phyloP scores from a whole-genome alignment of 768 basidiomycete genomes.

The Russula lepida region DNA sequence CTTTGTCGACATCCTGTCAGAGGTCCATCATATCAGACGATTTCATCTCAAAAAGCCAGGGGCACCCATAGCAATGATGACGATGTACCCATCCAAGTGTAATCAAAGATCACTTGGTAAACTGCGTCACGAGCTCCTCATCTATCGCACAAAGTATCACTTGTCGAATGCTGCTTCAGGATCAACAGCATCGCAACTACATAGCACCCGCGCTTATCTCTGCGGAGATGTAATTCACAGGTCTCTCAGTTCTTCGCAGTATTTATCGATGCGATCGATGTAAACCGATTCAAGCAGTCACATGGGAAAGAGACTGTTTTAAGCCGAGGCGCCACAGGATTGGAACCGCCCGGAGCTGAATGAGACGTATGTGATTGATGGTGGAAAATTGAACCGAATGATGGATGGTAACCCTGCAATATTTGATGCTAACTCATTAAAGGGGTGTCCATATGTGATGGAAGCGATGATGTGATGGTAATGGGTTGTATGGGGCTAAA shows the following conservation, averaged over 20 bases:
- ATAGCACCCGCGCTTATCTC: constrained; percentile 47
- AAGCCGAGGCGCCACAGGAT: constrained; percentile 35
- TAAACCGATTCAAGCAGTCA: constrained; percentile 62
- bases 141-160: constrained; percentile 91
- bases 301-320: constrained; percentile 63
- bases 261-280: constrained; percentile 69
- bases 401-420: constrained; percentile 69
- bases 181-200: constrained; percentile 74
- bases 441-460: constrained; percentile 41
- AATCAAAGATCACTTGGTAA: constrained; percentile 71
- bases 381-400: constrained; percentile 67
- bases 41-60: background rate
- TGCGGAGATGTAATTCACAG: constrained; percentile 75
- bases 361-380: constrained; percentile 9
- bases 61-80: constrained; percentile 32
- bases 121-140: constrained; percentile 74
- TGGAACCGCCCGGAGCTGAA: constrained; percentile 23
- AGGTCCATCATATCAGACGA: background rate
- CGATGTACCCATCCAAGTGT: constrained; percentile 83
- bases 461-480: constrained; percentile 65
- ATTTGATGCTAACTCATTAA: constrained; percentile 77
- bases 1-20: constrained; percentile 70
- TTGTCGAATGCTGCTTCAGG: constrained; percentile 78
- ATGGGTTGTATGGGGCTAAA: constrained; percentile 33
- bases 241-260: constrained; percentile 79